Conservation (phyloP, 768 basidiomycete species). For the Tulasnella sp. region DNA sequence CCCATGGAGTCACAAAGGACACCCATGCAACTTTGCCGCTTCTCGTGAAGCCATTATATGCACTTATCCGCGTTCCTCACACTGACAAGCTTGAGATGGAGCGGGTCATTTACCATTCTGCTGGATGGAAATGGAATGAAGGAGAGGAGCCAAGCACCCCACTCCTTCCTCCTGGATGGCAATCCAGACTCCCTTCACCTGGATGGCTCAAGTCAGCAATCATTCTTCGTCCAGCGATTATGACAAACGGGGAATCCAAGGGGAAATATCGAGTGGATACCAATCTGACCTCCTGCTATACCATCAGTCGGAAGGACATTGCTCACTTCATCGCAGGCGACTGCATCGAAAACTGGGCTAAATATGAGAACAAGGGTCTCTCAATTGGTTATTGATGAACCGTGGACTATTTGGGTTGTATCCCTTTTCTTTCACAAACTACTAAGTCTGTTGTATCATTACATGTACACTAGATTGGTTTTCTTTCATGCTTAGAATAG, state of each 20-base stretch:
- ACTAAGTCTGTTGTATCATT: too few relatives aligned
- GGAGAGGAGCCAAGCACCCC: background rate
- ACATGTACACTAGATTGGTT: too few relatives aligned
- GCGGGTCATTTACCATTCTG: constrained; percentile 21
- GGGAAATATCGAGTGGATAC: constrained; percentile 2
- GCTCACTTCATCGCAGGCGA: constrained; percentile 8
- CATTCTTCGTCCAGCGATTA: constrained; percentile 7
- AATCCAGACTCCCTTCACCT: background rate
- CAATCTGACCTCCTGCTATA: background rate
- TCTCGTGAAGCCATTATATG: constrained; percentile 38
- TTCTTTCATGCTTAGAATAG: too few relatives aligned
- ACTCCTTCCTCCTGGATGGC: background rate
- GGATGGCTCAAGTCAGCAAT: constrained; percentile 1
- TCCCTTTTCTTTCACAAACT: too few relatives aligned
- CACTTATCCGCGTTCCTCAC: constrained; percentile 35
- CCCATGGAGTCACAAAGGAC: constrained; percentile 37
- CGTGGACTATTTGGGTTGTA: too few relatives aligned
- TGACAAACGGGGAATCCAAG: constrained; percentile 1
- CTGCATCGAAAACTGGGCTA: background rate
- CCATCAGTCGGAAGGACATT: constrained; percentile 7
- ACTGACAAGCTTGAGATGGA: constrained; percentile 52
- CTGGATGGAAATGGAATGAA: constrained; percentile 5
- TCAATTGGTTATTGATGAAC: constrained; percentile 2
- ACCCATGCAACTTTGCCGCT: constrained; percentile 38
- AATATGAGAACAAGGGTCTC: constrained; percentile 6